Base-by-base conservation (phyloP, 768 basidiomycete species). In the Clathrus columnatus region DNA sequence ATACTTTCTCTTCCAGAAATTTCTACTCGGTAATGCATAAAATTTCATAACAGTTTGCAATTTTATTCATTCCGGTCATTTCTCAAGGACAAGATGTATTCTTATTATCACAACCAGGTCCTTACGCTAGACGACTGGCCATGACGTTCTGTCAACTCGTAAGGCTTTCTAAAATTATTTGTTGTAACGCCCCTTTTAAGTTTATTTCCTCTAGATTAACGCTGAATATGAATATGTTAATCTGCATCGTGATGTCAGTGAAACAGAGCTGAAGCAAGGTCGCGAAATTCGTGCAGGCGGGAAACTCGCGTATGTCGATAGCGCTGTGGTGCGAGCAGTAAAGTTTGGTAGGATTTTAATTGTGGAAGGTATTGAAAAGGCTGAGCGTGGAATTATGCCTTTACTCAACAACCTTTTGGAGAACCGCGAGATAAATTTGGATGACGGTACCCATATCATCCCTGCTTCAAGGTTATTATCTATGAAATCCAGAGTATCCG, bases 391-490 rank as follows among this genome's bases (percentile, higher is more conserved):
- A 26, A 85, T 84, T 24, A 84, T 84, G 82, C 83, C 83, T 16
- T 80, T 82, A 16, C 70, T 85, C 5, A 84, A 84, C 60, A 85
- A 84, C 64, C 70, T 85, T 4, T 62, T 85, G 43, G 83, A 85
- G 67, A 84, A 84, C 63, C 70, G 83, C n/a, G 83, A 85, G 69
- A 82, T 85, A 75, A 84, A 85, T 58, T 66, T 85, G 26, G 83
- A 84, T 59, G 83, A 85, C 56, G 83, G 83, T 29, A 82, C 82
- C 1, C 82, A 84, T 60, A 83, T 85, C 44, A 75, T 85, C 20
- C 83, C 84, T 58, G 77, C 81, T 0, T 77, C 81, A 55, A 78
- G 81, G 26, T 75, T 79, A 54, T 66, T 84, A 23, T 23, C 36
- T 20, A 23, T 56, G 1, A 56, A 53, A 18, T 30, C 32, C n/a